phyloP scores from a whole-genome alignment of 2,329 filamentous ascomycete species.

The Dactylellina drechsleri region DNA sequence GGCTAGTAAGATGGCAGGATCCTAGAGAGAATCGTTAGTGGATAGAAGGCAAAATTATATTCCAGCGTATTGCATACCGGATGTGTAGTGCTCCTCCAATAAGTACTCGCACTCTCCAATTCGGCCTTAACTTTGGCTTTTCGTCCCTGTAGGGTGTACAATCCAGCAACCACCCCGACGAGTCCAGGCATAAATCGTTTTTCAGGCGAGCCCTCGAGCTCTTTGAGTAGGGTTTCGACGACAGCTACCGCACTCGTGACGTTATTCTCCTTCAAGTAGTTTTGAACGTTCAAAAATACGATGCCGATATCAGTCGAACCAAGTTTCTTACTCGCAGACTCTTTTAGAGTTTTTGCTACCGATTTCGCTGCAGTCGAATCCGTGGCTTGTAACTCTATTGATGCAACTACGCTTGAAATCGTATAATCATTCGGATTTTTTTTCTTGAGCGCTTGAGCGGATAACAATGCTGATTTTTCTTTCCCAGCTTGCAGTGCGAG shows the following conservation, averaged over 20 bases:
- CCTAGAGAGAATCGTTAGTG: conserved; percentile 27
- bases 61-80: conserved; percentile 42
- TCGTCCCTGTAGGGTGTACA: conserved; percentile 81
- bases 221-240: conserved; percentile 53
- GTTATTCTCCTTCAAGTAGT: conserved; percentile 56
- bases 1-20: conserved; percentile 76
- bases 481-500: conserved; percentile 76
- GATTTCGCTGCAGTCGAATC: conserved; percentile 72
- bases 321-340: conserved; percentile 26
- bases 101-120: conserved; percentile 78
- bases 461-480: conserved; percentile 66
- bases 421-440: conserved; percentile 42
- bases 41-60: conserved; percentile 6
- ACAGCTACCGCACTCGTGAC: conserved; percentile 56
- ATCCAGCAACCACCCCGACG: conserved; percentile 78
- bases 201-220: conserved; percentile 61
- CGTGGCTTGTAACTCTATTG: conserved; percentile 59
- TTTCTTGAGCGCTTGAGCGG: conserved; percentile 22
- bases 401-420: conserved; percentile 33
- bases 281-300: conserved; percentile 57
- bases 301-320: conserved; percentile 56
- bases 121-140: conserved; percentile 76
- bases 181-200: conserved; percentile 74
- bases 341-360: conserved; percentile 69
- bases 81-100: conserved; percentile 75